phyloP scores from a whole-genome alignment of 139 green algal species.

The Chlamydomonas asymmetrica region DNA sequence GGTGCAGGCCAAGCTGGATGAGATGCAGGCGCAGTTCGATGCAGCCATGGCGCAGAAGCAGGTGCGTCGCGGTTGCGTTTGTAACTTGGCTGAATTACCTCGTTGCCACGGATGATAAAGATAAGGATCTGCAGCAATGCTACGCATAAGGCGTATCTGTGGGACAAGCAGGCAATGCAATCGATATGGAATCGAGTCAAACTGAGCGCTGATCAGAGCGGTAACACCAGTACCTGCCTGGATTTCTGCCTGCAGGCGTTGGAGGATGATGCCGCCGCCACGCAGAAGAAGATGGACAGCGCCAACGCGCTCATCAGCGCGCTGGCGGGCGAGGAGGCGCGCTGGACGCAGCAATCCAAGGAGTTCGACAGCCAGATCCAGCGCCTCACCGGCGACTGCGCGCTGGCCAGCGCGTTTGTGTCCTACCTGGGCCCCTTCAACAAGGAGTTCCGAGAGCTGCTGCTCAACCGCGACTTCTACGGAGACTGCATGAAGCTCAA shows the following conservation, averaged over 20 bases:
- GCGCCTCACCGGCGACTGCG: conserved; percentile 87
- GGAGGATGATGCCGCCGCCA: conserved; percentile 85
- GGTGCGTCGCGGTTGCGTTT: no score
- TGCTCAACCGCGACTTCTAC: conserved; percentile 84
- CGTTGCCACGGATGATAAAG: no score
- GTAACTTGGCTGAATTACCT: no score
- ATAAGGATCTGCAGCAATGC: no score
- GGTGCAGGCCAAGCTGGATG: conserved; percentile 89
- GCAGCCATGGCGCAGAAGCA: conserved; percentile 91
- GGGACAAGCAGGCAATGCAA: no score
- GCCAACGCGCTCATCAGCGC: conserved; percentile 88
- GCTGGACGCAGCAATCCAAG: conserved; percentile 87
- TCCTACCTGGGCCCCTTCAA: conserved; percentile 95
- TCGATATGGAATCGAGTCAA: no score
- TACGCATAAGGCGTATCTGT: no score
- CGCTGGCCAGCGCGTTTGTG: conserved; percentile 80
- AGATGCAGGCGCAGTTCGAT: conserved; percentile 93
- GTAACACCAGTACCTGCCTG: no score
- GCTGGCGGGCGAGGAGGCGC: conserved; percentile 86
- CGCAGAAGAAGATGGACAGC: conserved; percentile 88
- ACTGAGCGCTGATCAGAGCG: no score
- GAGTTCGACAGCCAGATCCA: conserved; percentile 86
- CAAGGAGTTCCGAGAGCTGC: conserved; percentile 91
- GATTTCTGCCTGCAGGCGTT: no score
- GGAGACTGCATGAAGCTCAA: conserved; percentile 68